phyloP scores from a whole-genome alignment of 78 protist species.

The Dictyostelium capitatum region DNA sequence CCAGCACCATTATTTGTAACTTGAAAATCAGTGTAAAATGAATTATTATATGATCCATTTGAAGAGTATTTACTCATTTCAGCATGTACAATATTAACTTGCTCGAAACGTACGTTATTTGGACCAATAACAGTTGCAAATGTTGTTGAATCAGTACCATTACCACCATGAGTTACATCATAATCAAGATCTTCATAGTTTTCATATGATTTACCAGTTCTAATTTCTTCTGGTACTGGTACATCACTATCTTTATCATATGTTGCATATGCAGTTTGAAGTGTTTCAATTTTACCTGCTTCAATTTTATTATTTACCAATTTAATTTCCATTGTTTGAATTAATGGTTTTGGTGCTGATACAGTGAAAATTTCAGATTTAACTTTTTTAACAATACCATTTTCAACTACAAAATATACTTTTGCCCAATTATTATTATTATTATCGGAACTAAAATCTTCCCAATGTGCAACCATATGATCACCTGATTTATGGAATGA shows the following conservation, averaged over 20 bases:
- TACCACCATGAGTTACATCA: conserved; percentile 49
- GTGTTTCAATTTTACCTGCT: neutral
- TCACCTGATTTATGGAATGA: conserved; percentile 42
- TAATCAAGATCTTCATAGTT: conserved; percentile 11
- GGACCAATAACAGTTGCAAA: conserved; percentile 32
- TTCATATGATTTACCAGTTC: conserved; percentile 36
- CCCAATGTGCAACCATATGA: conserved; percentile 42
- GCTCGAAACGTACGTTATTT: conserved; percentile 33
- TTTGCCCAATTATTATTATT: neutral
- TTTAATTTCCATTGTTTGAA: neutral
- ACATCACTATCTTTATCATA: conserved; percentile 7
- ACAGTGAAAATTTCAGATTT: neutral
- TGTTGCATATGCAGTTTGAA: conserved; percentile 43
- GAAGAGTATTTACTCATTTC: conserved; percentile 18
- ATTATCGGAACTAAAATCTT: conserved; percentile 11
- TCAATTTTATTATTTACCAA: neutral
- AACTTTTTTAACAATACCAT: conserved; percentile 7
- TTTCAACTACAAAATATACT: conserved; percentile 22
- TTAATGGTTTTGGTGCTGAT: conserved; percentile 27
- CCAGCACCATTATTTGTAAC: conserved; percentile 20
- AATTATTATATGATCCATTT: neutral
- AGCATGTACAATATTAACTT: conserved; percentile 21
- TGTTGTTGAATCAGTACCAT: conserved; percentile 21
- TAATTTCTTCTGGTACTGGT: neutral
- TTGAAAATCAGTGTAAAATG: conserved; percentile 64